Base-by-base conservation (phyloP, 176 grass and related monocot genomes). In the Triticum dicoccoides region DNA sequence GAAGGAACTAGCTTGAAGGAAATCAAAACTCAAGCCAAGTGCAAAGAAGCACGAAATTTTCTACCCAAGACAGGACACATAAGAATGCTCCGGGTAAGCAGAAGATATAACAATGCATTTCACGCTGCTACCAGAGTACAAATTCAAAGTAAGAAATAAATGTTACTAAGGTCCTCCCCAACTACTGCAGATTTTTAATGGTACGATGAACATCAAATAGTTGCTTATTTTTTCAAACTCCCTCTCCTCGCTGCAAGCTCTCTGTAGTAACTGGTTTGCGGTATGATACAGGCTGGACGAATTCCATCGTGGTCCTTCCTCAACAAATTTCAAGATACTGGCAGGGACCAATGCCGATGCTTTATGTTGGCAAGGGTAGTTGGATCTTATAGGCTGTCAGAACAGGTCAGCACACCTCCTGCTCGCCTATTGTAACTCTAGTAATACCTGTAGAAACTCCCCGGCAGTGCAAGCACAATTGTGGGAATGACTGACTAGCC, bases 191-290 rank as follows among this genome's bases (percentile, higher is more conserved):
- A 56, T 52, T 76, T 49, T 76, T 18, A 52, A 51, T 52, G 73
- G 14, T 61, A 77, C 65, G 65, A 91, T 82, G 32, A 82, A 88
- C 89, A 88, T 63, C 68, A 75, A 83, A 87, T 84, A 84, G 82
- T 72, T 42, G 30, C 49, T 41, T 59, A 7, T 69, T 54, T 81
- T 74, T 54, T 49, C 25, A 52, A 64, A 77, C n/a, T 24, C 6
- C n/a, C 2, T 18, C 52, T n/a, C 49, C 38, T 70, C 18, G 32
- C 34, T 65, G 54, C 56, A 72, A 30, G 71, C 61, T 64, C n/a
- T 85, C 72, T 42, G 58, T 14, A 54, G 30, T 17, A 78, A 77
- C 45, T 34, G 51, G 61, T 39, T 5, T 33, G 41, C 21, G 51
- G 11, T 54, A 21, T 85, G 29, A 67, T 38, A 35, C n/a, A 84